phyloP scores from a whole-genome alignment of 2,329 filamentous ascomycete genomes.

The Claviceps fusiformis region DNA sequence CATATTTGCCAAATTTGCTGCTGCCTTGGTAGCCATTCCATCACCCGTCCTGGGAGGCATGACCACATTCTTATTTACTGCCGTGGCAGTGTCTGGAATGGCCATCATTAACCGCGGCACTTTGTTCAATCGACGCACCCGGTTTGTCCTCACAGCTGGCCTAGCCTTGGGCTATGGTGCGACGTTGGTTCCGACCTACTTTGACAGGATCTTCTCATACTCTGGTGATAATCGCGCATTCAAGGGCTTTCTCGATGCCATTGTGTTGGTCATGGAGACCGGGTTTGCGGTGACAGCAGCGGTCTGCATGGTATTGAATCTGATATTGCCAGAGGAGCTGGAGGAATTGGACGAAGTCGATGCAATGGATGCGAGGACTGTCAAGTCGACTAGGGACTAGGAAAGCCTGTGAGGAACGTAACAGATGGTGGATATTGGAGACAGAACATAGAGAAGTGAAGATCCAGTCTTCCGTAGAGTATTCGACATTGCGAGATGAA shows the following conservation, averaged over 20 bases:
- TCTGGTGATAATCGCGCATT: conserved; percentile 52
- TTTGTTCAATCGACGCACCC: conserved; percentile 63
- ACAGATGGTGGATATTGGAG: neutral
- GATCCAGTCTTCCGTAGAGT: no score
- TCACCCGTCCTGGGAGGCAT: conserved; percentile 48
- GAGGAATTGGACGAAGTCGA: conserved; percentile 37
- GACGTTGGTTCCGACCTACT: conserved; percentile 54
- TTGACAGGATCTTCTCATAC: conserved; percentile 60
- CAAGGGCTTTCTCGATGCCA: conserved; percentile 61
- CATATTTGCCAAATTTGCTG: conserved; percentile 71
- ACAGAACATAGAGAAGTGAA: no score
- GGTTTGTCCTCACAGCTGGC: conserved; percentile 68
- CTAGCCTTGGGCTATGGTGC: conserved; percentile 61
- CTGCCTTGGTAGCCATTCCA: conserved; percentile 50
- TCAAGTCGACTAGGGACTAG: neutral
- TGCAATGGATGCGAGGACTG: conserved; percentile 11
- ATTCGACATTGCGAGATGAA: no score
- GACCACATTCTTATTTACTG: conserved; percentile 39
- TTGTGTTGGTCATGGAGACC: conserved; percentile 59
- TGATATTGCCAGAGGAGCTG: conserved; percentile 54
- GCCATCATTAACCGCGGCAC: conserved; percentile 58
- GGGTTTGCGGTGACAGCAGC: conserved; percentile 65
- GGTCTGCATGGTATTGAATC: conserved; percentile 58
- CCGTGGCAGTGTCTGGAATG: conserved; percentile 67
- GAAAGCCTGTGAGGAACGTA: neutral